These are phyloP conservation scores for Cladosporium cucumerinum DNA, from an alignment of 2,329 filamentous ascomycete species.

Conservation along the genomic window DNA sequence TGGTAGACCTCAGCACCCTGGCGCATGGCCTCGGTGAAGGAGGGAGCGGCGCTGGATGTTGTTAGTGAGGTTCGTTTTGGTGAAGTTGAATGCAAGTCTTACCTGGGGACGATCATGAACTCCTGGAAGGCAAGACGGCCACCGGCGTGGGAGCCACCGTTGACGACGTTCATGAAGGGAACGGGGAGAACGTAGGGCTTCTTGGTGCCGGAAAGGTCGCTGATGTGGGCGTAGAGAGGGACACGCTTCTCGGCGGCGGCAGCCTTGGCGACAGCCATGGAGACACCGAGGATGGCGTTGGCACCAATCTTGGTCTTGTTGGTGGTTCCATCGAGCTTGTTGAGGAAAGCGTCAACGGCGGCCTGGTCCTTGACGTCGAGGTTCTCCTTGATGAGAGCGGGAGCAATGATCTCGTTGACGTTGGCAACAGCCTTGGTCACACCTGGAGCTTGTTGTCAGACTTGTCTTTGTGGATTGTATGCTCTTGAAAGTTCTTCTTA, in stretches of 20 bases:
- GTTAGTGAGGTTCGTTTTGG: conserved; percentile 19
- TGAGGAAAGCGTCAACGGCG: conserved; percentile 53
- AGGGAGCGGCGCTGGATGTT: conserved; percentile 65
- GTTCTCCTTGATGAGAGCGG: conserved; percentile 52
- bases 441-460: conserved; percentile 31
- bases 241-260: conserved; percentile 54
- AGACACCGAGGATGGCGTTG: conserved; percentile 60
- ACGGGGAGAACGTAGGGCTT: conserved; percentile 56
- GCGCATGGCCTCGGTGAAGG: conserved; percentile 93
- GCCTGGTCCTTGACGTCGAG: conserved; percentile 55
- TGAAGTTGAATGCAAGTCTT: conserved; percentile 22
- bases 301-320: conserved; percentile 60
- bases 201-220: conserved; percentile 51
- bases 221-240: conserved; percentile 57
- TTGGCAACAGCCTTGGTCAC: conserved; percentile 55
- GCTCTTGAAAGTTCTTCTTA: conserved; percentile 21
- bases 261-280: conserved; percentile 58
- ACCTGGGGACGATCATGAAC: conserved; percentile 54
- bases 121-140: conserved; percentile 69
- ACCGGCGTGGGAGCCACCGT: conserved; percentile 87
- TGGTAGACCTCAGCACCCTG: conserved; percentile 98
- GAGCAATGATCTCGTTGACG: conserved; percentile 54
- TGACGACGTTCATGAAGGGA: conserved; percentile 58
- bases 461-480: background rate
- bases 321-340: conserved; percentile 54